Evolutionary conservation across 2,329 filamentous ascomycete genomes (phyloP), one percentile per base, ranked within the genome.

Genomic region (Chrysoporthe deuterocubensis): DNA sequence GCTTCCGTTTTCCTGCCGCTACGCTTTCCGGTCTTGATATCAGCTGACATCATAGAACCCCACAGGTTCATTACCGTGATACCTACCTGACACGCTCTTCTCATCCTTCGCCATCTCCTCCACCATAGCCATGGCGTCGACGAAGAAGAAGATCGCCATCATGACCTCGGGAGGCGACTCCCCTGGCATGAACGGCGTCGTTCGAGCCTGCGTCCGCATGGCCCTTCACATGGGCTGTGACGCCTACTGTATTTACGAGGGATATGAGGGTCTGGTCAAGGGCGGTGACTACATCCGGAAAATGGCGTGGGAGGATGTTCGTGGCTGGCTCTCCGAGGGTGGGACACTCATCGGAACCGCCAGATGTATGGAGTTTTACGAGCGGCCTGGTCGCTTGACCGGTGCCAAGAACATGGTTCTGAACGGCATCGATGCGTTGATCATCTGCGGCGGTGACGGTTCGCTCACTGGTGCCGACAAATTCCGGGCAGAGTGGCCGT

Each of bases 391-490:
- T 21, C 91, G 96, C 72, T 81, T 97, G 69, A 87, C 84, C 65
- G 96, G 93, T 1, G 96, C 96, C 68, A 97, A 95, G 85, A 97
- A 99, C 83, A 90, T 99, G 89, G 88, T 99, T 54, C 80, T 93
- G 69, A 89, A 93, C 73, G 96, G 96, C 76, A 98, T 99, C 73
- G 94, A 99, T 78, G 96, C 96, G 65, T 85, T 99, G 74, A 91
- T 99, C 75, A 96, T 99, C 77, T 98, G 95, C 79, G 96, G 96
- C 78, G 96, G 96, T 82, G 96, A 99, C 78, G 96, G 96, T 71
- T 97, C 93, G 72, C 86, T 99, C 75, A 99, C 96, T 13, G 96
- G 96, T 76, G 96, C 96, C 65, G 96, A 99, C 83, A 90, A 89
- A 76, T 98, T 99, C 82, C 89, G 96, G 71, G 84, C 87, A 62